Base-by-base conservation (phyloP, 768 basidiomycete genomes). In the Gyrodon lividus region DNA sequence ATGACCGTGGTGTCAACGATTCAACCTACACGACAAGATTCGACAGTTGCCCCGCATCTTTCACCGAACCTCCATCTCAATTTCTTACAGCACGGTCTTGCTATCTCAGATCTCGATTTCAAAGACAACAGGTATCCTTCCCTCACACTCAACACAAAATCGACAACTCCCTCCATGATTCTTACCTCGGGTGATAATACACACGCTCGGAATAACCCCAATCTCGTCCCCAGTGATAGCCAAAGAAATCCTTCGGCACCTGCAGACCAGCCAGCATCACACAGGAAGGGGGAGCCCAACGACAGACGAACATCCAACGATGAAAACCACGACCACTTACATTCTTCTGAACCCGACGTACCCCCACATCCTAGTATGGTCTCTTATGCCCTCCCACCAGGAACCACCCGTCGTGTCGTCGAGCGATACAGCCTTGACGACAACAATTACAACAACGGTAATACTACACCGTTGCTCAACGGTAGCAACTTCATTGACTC, bases 81-180 rank as follows among this genome's bases (percentile, higher is more conserved):
- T 50, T 65, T 77, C 55, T 83, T 82, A 68, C 72, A 82, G 45
- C 76, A 74, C 60, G 70, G 76, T 37, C 74, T 86, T 52, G 62
- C 73, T 35, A 75, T 84, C 65, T 72, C 78, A 50, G 84, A 85
- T 51, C 74, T 81, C 55, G 82, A 84, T 68, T 77, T 81, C 66
- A 74, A 77, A 60, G 86, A 86, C 72, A 79, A 78, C 63, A 75
- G 85, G 63, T 84, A 86, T 58, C 72, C 78, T 16, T 50, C 72
- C 43, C 60, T 72, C 17, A 50, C 68, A 6, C 53, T 72, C 43
- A 23, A 51, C 50, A 46, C 62, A 24, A 63, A 61, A 30, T 58
- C 45, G 43, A 52, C 55, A 38, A 42, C 63, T 28, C 63, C 67
- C 48, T 49, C 65, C 35, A 68, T 74, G 67, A 57, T 66, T 20